Evolutionary conservation across 2,329 filamentous ascomycete genomes (phyloP).

Genomic region (Aureobasidium sp.): DNA sequence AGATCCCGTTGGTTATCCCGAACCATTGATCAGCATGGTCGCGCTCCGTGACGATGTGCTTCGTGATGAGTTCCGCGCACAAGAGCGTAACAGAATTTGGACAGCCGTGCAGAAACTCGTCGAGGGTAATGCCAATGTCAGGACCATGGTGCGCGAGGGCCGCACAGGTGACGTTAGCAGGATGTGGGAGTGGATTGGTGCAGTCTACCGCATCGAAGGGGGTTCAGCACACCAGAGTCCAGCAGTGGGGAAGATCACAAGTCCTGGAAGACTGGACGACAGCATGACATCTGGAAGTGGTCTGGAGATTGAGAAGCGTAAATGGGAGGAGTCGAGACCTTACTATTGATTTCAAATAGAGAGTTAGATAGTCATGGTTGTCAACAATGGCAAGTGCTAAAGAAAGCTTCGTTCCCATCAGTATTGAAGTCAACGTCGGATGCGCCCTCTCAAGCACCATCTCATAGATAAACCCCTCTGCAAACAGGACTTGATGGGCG

Average conservation of each 20-base stretch:
- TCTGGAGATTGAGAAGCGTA: conserved; percentile 27
- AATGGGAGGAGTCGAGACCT: conserved; percentile 40
- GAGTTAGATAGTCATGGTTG: not conserved
- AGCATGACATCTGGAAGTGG: conserved; percentile 21
- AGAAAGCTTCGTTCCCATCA: conserved; percentile 3
- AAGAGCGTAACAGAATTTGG: conserved; percentile 76
- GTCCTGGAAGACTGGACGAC: not conserved
- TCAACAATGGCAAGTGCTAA: not conserved
- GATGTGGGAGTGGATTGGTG: conserved; percentile 63
- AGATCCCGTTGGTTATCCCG: conserved; percentile 54
- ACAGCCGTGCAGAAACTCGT: conserved; percentile 73
- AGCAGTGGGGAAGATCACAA: conserved; percentile 14
- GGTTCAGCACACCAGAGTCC: conserved; percentile 20
- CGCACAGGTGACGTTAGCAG: conserved; percentile 48
- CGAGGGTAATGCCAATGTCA: conserved; percentile 87
- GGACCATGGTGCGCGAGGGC: conserved; percentile 61
- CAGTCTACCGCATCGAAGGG: conserved; percentile 32
- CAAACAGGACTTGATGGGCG: not conserved
- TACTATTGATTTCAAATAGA: conserved; percentile 30
- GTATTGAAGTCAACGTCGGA: not conserved
- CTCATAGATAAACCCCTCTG: not conserved
- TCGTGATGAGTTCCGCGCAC: conserved; percentile 67
- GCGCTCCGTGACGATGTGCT: conserved; percentile 89
- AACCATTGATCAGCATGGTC: conserved; percentile 76
- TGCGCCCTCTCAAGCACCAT: not conserved